Percentiles rank a stretch among this genome's conserved stretches.
Conservation (phyloP, 305 asterid genomes). For the Solanum hybrid region DNA sequence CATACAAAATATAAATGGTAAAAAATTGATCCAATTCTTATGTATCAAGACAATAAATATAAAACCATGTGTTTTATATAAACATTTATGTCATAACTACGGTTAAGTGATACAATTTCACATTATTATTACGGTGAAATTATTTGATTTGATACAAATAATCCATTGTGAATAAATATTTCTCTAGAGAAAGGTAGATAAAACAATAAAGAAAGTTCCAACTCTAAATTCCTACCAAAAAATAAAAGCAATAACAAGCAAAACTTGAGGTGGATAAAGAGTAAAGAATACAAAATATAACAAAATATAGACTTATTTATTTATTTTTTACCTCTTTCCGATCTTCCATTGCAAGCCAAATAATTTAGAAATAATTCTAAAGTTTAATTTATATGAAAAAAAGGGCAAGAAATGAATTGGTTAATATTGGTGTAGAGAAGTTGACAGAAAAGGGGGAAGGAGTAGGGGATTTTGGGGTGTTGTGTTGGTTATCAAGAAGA, state of each 20-base stretch:
- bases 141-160: background rate
- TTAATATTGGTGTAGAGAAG: background rate
- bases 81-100: background rate
- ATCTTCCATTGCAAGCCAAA: background rate
- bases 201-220: background rate
- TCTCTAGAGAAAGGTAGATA: background rate
- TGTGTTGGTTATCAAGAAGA: background rate
- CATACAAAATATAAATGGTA: background rate
- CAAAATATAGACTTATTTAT: background rate
- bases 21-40: background rate
- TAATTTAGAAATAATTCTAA: background rate
- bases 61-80: background rate
- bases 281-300: background rate
- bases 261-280: background rate
- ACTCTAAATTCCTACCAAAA: background rate
- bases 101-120: background rate
- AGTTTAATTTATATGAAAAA: background rate
- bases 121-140: background rate
- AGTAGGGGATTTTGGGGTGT: background rate
- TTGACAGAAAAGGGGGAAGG: background rate
- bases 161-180: background rate
- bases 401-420: background rate
- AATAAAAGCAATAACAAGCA: background rate
- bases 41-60: background rate
- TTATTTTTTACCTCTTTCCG: background rate